phyloP scores from a whole-genome alignment of 208 protist genomes.

The Leptomonas seymouri region DNA sequence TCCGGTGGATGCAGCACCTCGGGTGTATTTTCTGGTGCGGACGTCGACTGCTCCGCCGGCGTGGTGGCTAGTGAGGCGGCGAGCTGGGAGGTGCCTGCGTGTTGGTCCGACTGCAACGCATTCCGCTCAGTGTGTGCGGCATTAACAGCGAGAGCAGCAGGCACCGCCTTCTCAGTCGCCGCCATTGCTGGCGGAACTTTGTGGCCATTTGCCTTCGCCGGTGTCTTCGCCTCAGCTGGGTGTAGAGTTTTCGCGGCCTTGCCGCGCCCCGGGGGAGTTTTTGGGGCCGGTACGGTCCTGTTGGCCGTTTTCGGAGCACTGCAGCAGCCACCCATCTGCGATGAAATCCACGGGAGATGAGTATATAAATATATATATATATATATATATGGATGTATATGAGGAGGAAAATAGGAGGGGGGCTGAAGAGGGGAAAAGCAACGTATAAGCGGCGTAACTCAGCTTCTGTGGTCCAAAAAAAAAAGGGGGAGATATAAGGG shows the following conservation, averaged over 20 bases:
- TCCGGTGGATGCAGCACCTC: too few species aligned
- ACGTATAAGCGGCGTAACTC: too few species aligned
- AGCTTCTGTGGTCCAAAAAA: too few species aligned
- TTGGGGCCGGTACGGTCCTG: not conserved
- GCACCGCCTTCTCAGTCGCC: not conserved
- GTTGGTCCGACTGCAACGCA: not conserved
- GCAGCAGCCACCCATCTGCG: slow-evolving; percentile 17
- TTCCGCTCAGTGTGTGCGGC: not conserved
- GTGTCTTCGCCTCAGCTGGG: slow-evolving; percentile 9
- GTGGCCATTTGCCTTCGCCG: slow-evolving; percentile 5
- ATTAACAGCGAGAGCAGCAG: not conserved
- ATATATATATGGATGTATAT: not conserved
- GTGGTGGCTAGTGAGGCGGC: too few species aligned
- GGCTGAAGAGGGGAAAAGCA: slow-evolving; percentile 4
- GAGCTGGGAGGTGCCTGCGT: not conserved
- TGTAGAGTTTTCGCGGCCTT: slow-evolving; percentile 6
- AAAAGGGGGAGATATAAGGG: too few species aligned
- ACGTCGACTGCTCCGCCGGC: too few species aligned
- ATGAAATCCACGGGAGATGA: not conserved
- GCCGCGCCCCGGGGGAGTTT: not conserved
- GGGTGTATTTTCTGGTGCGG: too few species aligned
- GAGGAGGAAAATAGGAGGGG: not conserved
- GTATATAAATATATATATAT: too few species aligned
- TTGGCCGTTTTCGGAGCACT: slow-evolving; percentile 11
- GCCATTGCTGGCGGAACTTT: not conserved